Evolutionary conservation across 2,329 filamentous ascomycete species (phyloP), one percentile per base, ranked within the genome.

Genomic region (Neocucurbitaria cava): DNA sequence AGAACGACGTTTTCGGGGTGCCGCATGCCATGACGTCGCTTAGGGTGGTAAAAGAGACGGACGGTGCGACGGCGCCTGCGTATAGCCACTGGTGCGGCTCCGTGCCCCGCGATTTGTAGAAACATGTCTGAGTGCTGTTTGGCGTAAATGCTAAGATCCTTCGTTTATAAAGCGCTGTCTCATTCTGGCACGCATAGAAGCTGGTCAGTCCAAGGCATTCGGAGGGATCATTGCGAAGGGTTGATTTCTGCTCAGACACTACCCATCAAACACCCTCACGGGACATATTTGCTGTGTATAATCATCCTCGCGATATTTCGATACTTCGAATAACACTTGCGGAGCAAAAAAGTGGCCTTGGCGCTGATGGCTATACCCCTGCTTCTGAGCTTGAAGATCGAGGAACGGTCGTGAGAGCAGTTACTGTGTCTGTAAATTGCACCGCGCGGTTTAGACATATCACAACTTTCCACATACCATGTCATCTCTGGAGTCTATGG

Each of bases 21-120:
- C 46, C 52, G 42, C 46, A 50, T 45, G 35, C 39, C 45, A 62
- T 65, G 62, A 64, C 62, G 62, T 59, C 41, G 42, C 20, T 23
- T 46, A 35, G 36, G 44, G 18, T 46, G 39, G 38, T 59, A 39
- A 46, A 58, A 45, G 45, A 48, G 40, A 46, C 36, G 33, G 44
- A 39, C 47, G 2, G 13, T 18, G 44, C 30, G 47, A 51, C 36
- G 35, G 44, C 49, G 56, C 26, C 18, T 43, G 44, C 52, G 43
- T 33, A 42, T 52, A 40, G 52, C 44, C 46, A 20, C 42, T 53
- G 58, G 60, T 48, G 51, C 30, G 30, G 50, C 38, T 58, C 64
- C 62, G 50, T 30, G 58, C 51, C 36, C 48, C 46, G 36, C 46
- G 23, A 67, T 65, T 62, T 55, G 64, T 57, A 17, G 31, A 21